Conservation (phyloP, 495 filamentous ascomycete genomes). For the Tetracladium marchalianum region DNA sequence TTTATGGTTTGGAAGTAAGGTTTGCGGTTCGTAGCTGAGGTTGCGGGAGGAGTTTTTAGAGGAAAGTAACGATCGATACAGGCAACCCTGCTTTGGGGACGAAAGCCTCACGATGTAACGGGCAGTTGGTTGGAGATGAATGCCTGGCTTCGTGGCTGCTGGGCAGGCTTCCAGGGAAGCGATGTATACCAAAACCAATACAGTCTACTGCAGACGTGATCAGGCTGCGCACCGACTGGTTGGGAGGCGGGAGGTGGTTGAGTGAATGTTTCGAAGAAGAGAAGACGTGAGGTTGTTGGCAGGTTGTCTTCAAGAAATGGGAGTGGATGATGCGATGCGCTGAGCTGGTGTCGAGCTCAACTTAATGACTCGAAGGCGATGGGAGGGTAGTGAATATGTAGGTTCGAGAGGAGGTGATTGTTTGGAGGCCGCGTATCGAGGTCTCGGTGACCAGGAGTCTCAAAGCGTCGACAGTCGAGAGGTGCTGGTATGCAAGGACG, state of each 20-base stretch:
- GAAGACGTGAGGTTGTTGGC: slow-evolving; percentile 5
- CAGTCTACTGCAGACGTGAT: no score
- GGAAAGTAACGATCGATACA: not conserved
- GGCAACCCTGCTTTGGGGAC: not conserved
- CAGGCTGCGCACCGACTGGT: no score
- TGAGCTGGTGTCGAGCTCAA: slow-evolving; percentile 13
- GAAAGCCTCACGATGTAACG: not conserved
- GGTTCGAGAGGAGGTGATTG: not conserved
- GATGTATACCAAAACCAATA: not conserved
- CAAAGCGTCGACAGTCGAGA: no score
- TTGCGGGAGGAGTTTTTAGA: not conserved
- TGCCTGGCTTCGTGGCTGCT: slow-evolving; percentile 13
- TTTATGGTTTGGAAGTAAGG: slow-evolving; percentile 5
- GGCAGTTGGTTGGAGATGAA: slow-evolving; percentile 1
- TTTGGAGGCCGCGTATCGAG: no score
- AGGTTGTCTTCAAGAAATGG: slow-evolving; percentile 1
- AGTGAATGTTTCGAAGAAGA: not conserved
- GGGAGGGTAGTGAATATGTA: not conserved
- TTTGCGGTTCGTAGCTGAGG: not conserved
- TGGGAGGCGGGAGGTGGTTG: not conserved
- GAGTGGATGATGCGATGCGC: slow-evolving; percentile 6
- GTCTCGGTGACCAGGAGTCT: no score
- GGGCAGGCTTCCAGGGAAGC: slow-evolving; percentile 12
- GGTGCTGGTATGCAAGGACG: no score
- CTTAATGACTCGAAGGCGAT: slow-evolving; percentile 16